A percentile compares a stretch with the other conserved stretches of the same genome.
Conservation (phyloP, 2,329 filamentous ascomycete species). For the Drechslera avenae region DNA sequence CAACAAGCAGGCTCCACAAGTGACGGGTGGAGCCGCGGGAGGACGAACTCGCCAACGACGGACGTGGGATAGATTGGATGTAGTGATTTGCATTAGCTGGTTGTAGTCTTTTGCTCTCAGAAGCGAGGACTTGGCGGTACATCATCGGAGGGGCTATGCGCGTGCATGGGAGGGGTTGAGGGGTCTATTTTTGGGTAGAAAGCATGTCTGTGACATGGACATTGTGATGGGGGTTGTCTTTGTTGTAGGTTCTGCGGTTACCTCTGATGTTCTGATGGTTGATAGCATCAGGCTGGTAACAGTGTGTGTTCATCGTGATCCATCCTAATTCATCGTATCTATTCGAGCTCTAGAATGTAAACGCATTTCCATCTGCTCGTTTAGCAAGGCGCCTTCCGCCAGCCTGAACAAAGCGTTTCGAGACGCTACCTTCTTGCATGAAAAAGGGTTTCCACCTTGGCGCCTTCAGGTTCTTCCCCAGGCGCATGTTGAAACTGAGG, state of each 20-base stretch:
- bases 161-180: constrained; percentile 6
- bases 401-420: constrained; percentile 15
- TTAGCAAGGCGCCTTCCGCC: background rate
- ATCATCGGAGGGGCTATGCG: constrained; percentile 24
- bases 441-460: constrained; percentile 23
- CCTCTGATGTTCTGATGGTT: too few relatives aligned
- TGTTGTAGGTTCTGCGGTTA: too few relatives aligned
- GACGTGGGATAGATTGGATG: constrained; percentile 1
- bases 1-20: background rate
- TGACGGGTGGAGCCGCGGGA: constrained; percentile 4
- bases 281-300: too few relatives aligned
- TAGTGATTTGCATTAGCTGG: background rate
- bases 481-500: constrained; percentile 23
- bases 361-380: background rate
- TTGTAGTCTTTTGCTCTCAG: constrained; percentile 35
- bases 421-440: constrained; percentile 16
- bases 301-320: too few relatives aligned
- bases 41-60: background rate
- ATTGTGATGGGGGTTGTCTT: constrained; percentile 14
- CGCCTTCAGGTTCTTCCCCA: constrained; percentile 18
- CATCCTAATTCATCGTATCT: too few relatives aligned
- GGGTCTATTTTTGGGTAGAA: constrained; percentile 11
- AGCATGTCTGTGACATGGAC: too few relatives aligned
- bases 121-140: constrained; percentile 31
- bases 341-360: background rate